Conservation (phyloP, 768 basidiomycete genomes). For the Suillus hirtellus region DNA sequence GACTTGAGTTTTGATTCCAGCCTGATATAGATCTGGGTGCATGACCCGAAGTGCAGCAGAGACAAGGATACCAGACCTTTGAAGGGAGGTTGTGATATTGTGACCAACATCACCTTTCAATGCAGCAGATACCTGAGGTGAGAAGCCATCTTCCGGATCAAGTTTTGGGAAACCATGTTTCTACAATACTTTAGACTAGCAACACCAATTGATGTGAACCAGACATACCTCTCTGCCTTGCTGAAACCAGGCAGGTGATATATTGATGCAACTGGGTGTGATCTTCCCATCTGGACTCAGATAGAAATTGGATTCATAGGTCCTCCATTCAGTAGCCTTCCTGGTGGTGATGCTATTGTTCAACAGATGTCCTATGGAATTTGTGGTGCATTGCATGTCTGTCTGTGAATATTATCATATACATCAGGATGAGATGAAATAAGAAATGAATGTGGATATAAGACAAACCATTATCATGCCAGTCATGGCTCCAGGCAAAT, state of each 20-base stretch:
- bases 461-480: background rate
- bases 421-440: background rate
- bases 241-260: background rate
- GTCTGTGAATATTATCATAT: too few relatives aligned
- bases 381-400: too few relatives aligned
- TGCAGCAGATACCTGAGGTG: background rate
- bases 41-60: background rate
- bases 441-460: background rate
- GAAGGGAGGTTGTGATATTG: background rate
- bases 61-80: background rate
- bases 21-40: background rate
- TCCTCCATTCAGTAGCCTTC: background rate
- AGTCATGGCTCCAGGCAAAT: background rate
- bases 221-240: background rate
- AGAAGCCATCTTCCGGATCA: background rate
- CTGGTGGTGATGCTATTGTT: background rate
- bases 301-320: background rate
- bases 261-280: background rate
- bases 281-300: background rate
- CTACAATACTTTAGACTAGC: background rate
- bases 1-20: background rate
- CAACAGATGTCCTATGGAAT: background rate
- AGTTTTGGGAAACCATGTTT: background rate
- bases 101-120: background rate
- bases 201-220: background rate